phyloP scores from a whole-genome alignment of 1,139 yeast species.

The Candida labiduridarum region DNA sequence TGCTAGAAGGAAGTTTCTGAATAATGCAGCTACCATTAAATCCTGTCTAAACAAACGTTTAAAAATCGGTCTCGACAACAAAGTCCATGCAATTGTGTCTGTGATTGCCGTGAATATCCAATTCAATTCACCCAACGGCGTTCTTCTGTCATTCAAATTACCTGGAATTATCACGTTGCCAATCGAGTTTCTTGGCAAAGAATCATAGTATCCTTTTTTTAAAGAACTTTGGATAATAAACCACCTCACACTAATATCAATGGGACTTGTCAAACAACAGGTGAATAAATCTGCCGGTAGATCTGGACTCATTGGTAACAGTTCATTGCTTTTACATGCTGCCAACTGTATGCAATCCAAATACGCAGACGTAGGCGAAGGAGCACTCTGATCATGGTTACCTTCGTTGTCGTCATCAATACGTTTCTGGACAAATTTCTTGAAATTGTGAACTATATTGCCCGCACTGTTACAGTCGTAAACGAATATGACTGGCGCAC shows the following conservation, averaged over 20 bases:
- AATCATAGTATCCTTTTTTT: conserved; percentile 62
- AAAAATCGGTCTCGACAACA: conserved; percentile 83
- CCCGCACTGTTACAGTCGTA: conserved; percentile 97
- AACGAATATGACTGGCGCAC: conserved; percentile 95
- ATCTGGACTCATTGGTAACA: conserved; percentile 90
- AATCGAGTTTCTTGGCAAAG: conserved; percentile 50
- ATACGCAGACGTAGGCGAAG: conserved; percentile 69
- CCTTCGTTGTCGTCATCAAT: conserved; percentile 85
- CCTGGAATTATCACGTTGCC: conserved; percentile 84
- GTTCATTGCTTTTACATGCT: conserved; percentile 86
- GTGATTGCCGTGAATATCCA: conserved; percentile 99
- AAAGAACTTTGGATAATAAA: conserved; percentile 83
- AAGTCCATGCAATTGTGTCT: conserved; percentile 97
- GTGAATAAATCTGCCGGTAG: conserved; percentile 96
- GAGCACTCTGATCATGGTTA: conserved; percentile 64
- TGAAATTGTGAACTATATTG: conserved; percentile 86
- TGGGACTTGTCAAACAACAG: conserved; percentile 93
- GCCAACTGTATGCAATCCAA: conserved; percentile 92
- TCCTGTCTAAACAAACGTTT: conserved; percentile 92
- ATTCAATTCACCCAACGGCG: conserved; percentile 93
- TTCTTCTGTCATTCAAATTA: conserved; percentile 84
- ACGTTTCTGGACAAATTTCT: conserved; percentile 86
- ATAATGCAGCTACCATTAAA: conserved; percentile 93
- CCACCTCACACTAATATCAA: conserved; percentile 91
- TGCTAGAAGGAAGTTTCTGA: conserved; percentile 88